Conservation (phyloP, 305 asterid species). For the Rubia balearica region DNA sequence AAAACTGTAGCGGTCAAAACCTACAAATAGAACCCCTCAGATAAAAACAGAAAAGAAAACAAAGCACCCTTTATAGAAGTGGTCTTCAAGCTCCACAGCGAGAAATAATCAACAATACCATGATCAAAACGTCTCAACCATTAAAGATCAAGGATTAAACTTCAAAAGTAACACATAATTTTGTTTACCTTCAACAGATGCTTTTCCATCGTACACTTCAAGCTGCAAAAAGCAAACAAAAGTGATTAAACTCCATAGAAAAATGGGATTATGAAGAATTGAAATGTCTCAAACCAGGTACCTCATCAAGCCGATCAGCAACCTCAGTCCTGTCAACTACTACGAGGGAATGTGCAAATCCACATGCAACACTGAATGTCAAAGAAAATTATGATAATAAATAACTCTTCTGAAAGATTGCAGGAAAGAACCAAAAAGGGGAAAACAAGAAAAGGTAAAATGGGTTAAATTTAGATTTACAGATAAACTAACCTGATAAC, state of each 20-base stretch:
- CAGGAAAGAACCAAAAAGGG: background rate
- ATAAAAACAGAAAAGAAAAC: background rate
- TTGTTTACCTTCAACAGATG: conserved; percentile 62
- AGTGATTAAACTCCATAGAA: conserved; percentile 19
- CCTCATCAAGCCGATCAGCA: conserved; percentile 72
- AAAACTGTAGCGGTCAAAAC: background rate
- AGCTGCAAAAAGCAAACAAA: conserved; percentile 43
- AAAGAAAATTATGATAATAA: conserved; percentile 14
- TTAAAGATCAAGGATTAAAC: background rate
- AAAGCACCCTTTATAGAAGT: no score
- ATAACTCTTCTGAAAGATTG: conserved; percentile 8
- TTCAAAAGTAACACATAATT: background rate
- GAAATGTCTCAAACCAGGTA: conserved; percentile 16
- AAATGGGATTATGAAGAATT: background rate
- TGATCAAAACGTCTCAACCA: background rate
- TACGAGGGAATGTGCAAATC: conserved; percentile 71
- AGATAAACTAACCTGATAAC: conserved; percentile 52
- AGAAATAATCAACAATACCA: background rate
- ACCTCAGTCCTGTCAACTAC: conserved; percentile 66
- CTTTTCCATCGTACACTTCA: conserved; percentile 84
- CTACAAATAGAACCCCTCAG: background rate
- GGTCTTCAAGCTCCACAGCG: no score
- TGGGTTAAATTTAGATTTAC: background rate
- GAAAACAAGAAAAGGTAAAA: background rate
- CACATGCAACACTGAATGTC: conserved; percentile 78